A percentile compares a stretch with the other conserved stretches of the same genome.
Evolutionary conservation across 768 basidiomycete genomes (phyloP).

Genomic region (Pleurotus tuber-regium): DNA sequence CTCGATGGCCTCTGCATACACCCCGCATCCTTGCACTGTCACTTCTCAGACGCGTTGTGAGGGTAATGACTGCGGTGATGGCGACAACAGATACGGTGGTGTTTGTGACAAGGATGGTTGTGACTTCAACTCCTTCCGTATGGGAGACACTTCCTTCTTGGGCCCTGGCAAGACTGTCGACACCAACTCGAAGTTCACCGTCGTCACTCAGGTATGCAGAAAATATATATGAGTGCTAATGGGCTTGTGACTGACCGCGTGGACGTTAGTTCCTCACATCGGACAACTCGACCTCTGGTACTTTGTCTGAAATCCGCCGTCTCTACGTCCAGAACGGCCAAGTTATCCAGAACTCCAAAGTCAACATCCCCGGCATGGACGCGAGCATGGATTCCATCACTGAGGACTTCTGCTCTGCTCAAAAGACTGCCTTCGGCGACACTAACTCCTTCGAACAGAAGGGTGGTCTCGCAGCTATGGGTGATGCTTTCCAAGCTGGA

Average conservation of each 20-base stretch:
- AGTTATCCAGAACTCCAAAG: slow-evolving; percentile 35
- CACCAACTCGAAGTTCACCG: slow-evolving; percentile 36
- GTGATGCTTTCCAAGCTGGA: slow-evolving; percentile 26
- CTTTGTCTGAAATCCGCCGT: slow-evolving; percentile 39
- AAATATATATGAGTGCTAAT: neutral
- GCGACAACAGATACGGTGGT: slow-evolving; percentile 28
- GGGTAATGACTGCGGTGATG: slow-evolving; percentile 27
- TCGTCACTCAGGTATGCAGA: slow-evolving; percentile 30
- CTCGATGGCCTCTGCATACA: slow-evolving; percentile 35
- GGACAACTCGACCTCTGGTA: slow-evolving; percentile 33
- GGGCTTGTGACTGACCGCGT: neutral
- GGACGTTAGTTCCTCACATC: slow-evolving; percentile 33
- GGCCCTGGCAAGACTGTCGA: slow-evolving; percentile 35
- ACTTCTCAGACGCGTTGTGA: slow-evolving; percentile 29
- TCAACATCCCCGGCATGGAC: slow-evolving; percentile 30
- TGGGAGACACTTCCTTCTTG: slow-evolving; percentile 35
- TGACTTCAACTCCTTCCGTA: slow-evolving; percentile 46
- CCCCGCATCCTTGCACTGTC: slow-evolving; percentile 38
- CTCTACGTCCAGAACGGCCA: slow-evolving; percentile 38
- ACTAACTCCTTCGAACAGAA: slow-evolving; percentile 28
- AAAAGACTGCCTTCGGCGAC: slow-evolving; percentile 34
- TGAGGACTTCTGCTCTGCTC: slow-evolving; percentile 31
- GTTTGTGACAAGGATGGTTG: slow-evolving; percentile 41
- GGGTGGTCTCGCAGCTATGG: slow-evolving; percentile 30
- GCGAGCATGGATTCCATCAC: slow-evolving; percentile 33